Evolutionary conservation across 768 basidiomycete species (phyloP).

Genomic region (Lenzites betulinus): DNA sequence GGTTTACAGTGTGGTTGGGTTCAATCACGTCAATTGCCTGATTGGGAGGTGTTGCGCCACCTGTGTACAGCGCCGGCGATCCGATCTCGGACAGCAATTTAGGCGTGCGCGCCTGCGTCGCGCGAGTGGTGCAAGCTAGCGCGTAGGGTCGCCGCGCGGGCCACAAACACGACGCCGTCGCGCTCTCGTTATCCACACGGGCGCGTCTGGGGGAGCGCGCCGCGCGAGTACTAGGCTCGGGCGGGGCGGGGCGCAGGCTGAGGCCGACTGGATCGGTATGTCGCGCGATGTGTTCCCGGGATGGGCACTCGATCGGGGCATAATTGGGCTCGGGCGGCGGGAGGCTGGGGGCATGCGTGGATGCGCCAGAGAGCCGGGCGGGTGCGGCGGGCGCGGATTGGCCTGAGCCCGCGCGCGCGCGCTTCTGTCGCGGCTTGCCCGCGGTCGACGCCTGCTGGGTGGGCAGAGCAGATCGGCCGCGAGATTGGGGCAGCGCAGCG

Average conservation of each 20-base stretch:
- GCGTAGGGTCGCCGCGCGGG: too few species aligned
- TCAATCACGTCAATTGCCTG: background rate
- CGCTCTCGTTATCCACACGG: background rate
- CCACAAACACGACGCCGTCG: background rate
- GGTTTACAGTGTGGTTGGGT: background rate
- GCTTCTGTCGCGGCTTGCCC: slow-evolving; percentile 2
- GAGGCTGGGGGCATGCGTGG: background rate
- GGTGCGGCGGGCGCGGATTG: background rate
- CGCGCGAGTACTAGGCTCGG: too few species aligned
- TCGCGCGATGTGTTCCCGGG: slow-evolving; percentile 9
- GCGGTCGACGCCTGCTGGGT: background rate
- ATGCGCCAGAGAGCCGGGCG: background rate
- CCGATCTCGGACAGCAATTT: background rate
- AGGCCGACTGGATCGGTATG: slow-evolving; percentile 9
- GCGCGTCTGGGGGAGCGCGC: background rate
- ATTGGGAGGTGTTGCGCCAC: slow-evolving; percentile 1
- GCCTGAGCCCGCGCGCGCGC: background rate
- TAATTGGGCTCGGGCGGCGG: background rate
- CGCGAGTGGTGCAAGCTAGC: too few species aligned
- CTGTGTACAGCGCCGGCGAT: background rate
- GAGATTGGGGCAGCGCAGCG: slow-evolving; percentile 1
- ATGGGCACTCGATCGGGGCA: background rate
- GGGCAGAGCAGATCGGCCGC: background rate
- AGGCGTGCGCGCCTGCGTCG: too few species aligned
- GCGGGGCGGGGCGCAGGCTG: too few species aligned